These are phyloP conservation scores for Metschnikowia borealis DNA, from an alignment of 805 yeast species.

Conservation along the genomic window DNA sequence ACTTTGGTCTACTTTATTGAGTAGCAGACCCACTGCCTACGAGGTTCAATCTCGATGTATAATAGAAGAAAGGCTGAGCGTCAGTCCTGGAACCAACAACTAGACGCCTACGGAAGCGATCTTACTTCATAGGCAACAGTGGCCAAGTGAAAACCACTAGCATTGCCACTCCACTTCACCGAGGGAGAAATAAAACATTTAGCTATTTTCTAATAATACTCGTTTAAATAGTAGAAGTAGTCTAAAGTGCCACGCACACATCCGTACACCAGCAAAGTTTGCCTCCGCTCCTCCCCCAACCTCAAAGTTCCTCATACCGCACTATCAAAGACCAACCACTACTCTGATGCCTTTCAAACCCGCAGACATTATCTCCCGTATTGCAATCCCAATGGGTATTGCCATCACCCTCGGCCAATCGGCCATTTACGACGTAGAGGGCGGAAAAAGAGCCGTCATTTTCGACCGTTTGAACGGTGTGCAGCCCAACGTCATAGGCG, in stretches of 20 bases:
- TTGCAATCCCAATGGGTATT: constrained; percentile 71
- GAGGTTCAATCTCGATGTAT: constrained; percentile 3
- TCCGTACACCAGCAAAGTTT: constrained; percentile 10
- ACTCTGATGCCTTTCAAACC: constrained; percentile 24
- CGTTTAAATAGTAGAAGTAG: background rate
- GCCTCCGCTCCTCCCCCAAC: background rate
- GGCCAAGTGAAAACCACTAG: background rate
- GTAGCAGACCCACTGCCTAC: background rate
- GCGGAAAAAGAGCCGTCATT: constrained; percentile 93
- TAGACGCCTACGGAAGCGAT: background rate
- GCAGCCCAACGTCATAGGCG: constrained; percentile 83
- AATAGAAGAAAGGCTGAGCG: constrained; percentile 2
- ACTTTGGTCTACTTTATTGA: constrained; percentile 78
- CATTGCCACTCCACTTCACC: background rate
- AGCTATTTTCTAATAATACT: background rate
- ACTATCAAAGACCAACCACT: background rate
- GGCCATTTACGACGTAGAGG: constrained; percentile 90
- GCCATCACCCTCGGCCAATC: constrained; percentile 70
- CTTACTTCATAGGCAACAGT: background rate
- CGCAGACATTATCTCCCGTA: constrained; percentile 34
- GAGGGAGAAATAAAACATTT: background rate
- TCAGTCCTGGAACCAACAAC: background rate
- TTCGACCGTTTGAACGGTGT: constrained; percentile 92
- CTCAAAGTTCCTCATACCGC: background rate
- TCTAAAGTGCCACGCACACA: background rate